Evolutionary conservation across 371 early-diverging fungal species (phyloP).

Genomic region (Blakeslea trispora): DNA sequence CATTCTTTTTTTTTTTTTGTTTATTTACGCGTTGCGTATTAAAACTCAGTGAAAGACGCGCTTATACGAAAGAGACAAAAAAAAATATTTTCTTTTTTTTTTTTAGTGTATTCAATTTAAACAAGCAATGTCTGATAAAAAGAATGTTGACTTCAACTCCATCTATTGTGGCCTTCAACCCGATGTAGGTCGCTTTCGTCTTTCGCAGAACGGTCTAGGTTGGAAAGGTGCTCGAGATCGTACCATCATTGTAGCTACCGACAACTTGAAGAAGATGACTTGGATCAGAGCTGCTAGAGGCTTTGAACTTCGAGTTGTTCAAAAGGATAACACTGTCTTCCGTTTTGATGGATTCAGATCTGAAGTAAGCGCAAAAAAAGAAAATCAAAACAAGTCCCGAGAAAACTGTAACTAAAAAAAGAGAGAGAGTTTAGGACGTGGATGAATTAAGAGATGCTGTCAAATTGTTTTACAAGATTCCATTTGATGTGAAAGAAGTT

Average conservation of each 20-base stretch:
- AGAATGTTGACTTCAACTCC: conserved; percentile 43
- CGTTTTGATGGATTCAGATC: conserved; percentile 90
- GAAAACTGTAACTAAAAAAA: too few species aligned
- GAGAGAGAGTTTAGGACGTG: conserved; percentile 57
- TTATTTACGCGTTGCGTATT: too few species aligned
- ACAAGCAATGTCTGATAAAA: conserved; percentile 36
- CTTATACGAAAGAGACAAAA: too few species aligned
- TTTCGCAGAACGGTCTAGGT: conserved; percentile 81
- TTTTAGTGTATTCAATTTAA: too few species aligned
- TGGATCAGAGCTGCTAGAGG: conserved; percentile 87
- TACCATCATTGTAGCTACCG: conserved; percentile 66
- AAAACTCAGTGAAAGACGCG: too few species aligned
- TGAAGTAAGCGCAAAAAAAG: conserved; percentile 55
- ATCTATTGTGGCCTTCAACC: conserved; percentile 49
- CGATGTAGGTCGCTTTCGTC: conserved; percentile 65
- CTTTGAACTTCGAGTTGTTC: conserved; percentile 76
- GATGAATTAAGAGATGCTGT: conserved; percentile 75
- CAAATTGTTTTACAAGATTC: conserved; percentile 68
- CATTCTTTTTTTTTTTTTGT: too few species aligned
- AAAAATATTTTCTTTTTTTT: too few species aligned
- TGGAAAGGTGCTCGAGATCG: conserved; percentile 71
- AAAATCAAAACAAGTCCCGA: too few species aligned
- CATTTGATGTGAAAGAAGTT: conserved; percentile 81
- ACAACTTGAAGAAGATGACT: conserved; percentile 66
- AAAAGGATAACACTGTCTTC: conserved; percentile 69